phyloP scores from a whole-genome alignment of 2,329 filamentous ascomycete species.

The Alternaria tenuissima region DNA sequence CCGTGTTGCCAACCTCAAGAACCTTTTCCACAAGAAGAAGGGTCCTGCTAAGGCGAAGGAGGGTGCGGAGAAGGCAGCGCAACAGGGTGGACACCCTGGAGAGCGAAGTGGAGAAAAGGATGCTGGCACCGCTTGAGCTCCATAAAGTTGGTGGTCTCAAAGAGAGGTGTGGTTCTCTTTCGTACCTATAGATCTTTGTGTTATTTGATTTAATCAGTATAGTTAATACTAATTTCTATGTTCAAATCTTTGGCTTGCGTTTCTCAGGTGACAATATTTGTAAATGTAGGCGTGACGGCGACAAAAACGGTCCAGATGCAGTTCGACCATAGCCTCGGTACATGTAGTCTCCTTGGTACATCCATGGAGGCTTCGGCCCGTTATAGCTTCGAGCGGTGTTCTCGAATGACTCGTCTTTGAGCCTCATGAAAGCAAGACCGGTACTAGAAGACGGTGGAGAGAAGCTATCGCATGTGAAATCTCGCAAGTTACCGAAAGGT shows the following conservation, averaged over 20 bases:
- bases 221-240: not conserved
- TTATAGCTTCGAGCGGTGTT: not conserved
- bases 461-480: not conserved
- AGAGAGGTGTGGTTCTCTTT: not conserved
- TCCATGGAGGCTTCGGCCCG: not conserved
- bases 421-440: not conserved
- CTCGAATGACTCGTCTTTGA: not conserved
- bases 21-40: slow-evolving; percentile 26
- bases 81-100: slow-evolving; percentile 30
- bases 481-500: not conserved
- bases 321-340: not conserved
- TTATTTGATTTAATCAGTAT: slow-evolving; percentile 1
- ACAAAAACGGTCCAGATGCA: not conserved
- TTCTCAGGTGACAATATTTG: not conserved
- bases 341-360: not conserved
- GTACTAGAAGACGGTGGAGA: not conserved
- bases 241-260: too few relatives aligned
- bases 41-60: slow-evolving; percentile 25
- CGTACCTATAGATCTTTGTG: not conserved
- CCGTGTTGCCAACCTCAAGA: slow-evolving; percentile 39
- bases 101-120: slow-evolving; percentile 29
- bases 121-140: slow-evolving; percentile 6
- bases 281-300: not conserved
- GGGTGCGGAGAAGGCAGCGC: slow-evolving; percentile 18
- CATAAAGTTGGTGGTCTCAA: not conserved